Evolutionary conservation across 2,329 filamentous ascomycete species (phyloP), one percentile per base, ranked within the genome.

Genomic region (Hypoxylon rubiginosum): DNA sequence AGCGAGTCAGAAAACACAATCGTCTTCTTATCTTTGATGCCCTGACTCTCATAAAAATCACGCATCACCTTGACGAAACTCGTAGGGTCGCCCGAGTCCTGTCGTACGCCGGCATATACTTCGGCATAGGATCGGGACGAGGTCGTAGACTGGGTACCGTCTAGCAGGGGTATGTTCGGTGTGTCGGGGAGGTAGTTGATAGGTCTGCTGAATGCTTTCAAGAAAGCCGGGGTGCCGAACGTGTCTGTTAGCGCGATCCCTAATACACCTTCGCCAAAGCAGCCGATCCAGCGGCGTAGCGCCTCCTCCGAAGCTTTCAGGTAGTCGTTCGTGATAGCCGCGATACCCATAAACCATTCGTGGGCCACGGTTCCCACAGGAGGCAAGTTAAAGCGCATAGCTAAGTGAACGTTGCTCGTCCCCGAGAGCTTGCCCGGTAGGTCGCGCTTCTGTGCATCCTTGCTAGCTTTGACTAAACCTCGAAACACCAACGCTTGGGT

Each of bases 271-370:
- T 91, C 89, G 3, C 96, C 96, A 76, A 97, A 99, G 66, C 92
- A 97, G 56, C 90, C 90, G 34, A 97, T 88, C 96, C 96, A 99
- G 77, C 97, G 93, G 62, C 89, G 85, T 71, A 99, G 82, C 0
- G 93, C 94, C 69, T 91, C 86, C 78, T 97, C 93, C 39, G 94
- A 97, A 2, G 96, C 94, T 67, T 87, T 85, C 72, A 89, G 86
- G 77, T 99, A 99, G 79, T 97, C 88, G 68, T 93, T 86, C 4
- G 91, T 92, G 72, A 97, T 93, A 41, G 96, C 94, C 0, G 96
- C 96, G 68, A 97, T 95, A 45, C 93, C 94, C 96, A 99, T 99
- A 83, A 97, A 98, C 96, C 96, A 99, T 81, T 99, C 96, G 76
- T 99, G 96, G 0, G 96, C 96, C 1, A 89, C 87, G 0, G 96